A percentile compares a stretch with the other conserved stretches of the same genome.
Conservation (phyloP, 495 filamentous ascomycete genomes). For the Aspergillus cavernicola region DNA sequence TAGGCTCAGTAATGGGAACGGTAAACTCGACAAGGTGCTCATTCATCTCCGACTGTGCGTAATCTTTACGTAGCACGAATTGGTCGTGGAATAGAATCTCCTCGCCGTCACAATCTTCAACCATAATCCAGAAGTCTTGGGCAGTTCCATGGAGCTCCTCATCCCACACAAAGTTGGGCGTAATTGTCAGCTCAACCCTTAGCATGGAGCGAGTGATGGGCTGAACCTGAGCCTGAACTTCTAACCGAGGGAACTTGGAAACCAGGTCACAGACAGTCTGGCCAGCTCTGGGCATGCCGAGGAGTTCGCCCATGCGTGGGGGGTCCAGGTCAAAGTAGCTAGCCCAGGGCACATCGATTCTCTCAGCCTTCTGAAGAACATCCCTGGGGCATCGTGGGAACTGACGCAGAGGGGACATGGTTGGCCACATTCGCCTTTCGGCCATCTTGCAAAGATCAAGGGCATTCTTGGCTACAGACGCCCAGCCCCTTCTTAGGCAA, state of each 20-base stretch:
- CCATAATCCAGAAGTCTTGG: slow-evolving; percentile 94
- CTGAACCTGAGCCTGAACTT: slow-evolving; percentile 87
- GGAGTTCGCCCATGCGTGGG: slow-evolving; percentile 92
- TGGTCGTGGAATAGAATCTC: slow-evolving; percentile 95
- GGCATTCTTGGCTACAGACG: slow-evolving; percentile 86
- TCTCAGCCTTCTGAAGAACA: slow-evolving; percentile 85
- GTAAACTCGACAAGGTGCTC: slow-evolving; percentile 98
- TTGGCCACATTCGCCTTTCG: slow-evolving; percentile 99
- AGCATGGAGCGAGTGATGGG: slow-evolving; percentile 95
- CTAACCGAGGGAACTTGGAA: slow-evolving; percentile 87
- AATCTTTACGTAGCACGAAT: slow-evolving; percentile 85
- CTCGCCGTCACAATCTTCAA: slow-evolving; percentile 96
- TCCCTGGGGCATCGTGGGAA: slow-evolving; percentile 80
- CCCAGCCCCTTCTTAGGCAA: slow-evolving; percentile 91
- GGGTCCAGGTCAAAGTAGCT: slow-evolving; percentile 96
- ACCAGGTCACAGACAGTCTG: slow-evolving; percentile 80
- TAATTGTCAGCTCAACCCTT: slow-evolving; percentile 88
- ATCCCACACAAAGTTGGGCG: slow-evolving; percentile 96
- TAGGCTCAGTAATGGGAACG: slow-evolving; percentile 91
- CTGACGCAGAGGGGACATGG: slow-evolving; percentile 92
- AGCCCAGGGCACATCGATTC: slow-evolving; percentile 89
- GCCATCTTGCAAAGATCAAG: slow-evolving; percentile 98
- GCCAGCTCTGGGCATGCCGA: slow-evolving; percentile 88
- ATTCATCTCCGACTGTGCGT: slow-evolving; percentile 74
- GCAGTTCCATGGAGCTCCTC: slow-evolving; percentile 79